Evolutionary conservation across 2,329 filamentous ascomycete species (phyloP), one percentile per base, ranked within the genome.

Genomic region (Cordyceps tenuipes): DNA sequence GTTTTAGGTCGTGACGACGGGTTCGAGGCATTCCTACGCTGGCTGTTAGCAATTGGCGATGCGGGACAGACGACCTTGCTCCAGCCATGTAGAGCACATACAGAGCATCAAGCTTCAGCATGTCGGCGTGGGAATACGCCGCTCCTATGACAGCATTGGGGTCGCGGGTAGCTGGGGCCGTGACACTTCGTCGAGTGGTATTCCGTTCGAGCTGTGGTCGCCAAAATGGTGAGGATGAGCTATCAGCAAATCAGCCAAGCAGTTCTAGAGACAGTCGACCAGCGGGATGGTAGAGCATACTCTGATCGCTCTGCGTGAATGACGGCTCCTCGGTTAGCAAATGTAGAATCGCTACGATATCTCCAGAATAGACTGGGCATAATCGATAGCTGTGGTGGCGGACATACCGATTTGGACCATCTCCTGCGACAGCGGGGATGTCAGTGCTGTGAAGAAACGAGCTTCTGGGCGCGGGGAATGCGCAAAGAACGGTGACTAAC

Each of bases 361-460:
- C 3, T 29, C 5, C 3, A 21, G n/a, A 47, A 23, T 17, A 36
- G 23, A 21, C n/a, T 2, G 4, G 34, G 26, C 12, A 44, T 39
- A 36, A 51, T n/a, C 47, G 43, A 19, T 9, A 53, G 29, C 13
- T 50, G 49, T 23, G 51, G 19, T 46, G 13, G 51, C 21, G 48
- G 59, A 80, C 81, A 70, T 87, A 97, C 94, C 93, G 80, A 99
- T 92, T 88, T 99, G 93, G 68, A 97, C 90, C 94, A 99, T 99
- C 82, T 99, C 94, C 91, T 97, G 79, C 71, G 77, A 68, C 73
- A 67, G 72, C 69, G 68, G 70, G 71, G 71, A 66, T 66, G 71
- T 75, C 67, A 75, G 70, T 66, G 68, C 64, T 64, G 66, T 62
- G 63, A 58, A 61, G 61, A 7, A 53, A 50, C 61, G 61, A 60